Evolutionary conservation across 2,329 filamentous ascomycete genomes (phyloP).

Genomic region (Metarhizium humberi): DNA sequence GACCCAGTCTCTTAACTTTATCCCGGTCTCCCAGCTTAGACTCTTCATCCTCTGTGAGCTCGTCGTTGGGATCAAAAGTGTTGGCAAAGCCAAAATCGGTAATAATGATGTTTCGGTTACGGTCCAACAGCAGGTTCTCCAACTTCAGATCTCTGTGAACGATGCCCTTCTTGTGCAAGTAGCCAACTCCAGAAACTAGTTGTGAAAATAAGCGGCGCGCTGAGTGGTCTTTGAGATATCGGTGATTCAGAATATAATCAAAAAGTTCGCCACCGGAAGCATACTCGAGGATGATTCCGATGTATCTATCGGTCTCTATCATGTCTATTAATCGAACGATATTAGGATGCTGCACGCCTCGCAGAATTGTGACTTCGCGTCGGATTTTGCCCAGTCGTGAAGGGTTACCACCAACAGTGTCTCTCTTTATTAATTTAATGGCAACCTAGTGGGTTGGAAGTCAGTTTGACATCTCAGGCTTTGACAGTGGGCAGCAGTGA

Average conservation of each 20-base stretch:
- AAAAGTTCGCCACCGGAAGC: constrained; percentile 96
- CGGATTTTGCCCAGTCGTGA: constrained; percentile 92
- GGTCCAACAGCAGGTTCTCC: constrained; percentile 88
- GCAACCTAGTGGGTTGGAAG: constrained; percentile 54
- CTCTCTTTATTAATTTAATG: constrained; percentile 93
- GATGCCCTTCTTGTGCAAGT: constrained; percentile 96
- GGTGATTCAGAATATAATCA: constrained; percentile 94
- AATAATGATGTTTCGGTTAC: constrained; percentile 98
- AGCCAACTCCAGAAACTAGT: constrained; percentile 90
- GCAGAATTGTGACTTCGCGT: constrained; percentile 87
- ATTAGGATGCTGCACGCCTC: constrained; percentile 84
- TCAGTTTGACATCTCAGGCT: not conserved
- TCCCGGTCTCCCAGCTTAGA: constrained; percentile 79
- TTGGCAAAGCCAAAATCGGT: constrained; percentile 99
- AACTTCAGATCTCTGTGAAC: constrained; percentile 95
- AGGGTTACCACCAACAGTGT: constrained; percentile 80
- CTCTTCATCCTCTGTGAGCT: constrained; percentile 84
- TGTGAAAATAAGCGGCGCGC: constrained; percentile 90
- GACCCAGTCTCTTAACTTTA: constrained; percentile 74
- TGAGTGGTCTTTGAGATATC: constrained; percentile 89
- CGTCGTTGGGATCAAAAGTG: constrained; percentile 84
- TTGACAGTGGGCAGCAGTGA: not conserved
- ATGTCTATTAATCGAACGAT: constrained; percentile 97
- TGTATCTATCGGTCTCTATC: constrained; percentile 94
- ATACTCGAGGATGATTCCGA: constrained; percentile 97